A percentile compares a stretch with the other conserved stretches of the same genome.
phyloP scores from a whole-genome alignment of 2,329 filamentous ascomycete species.

The Fusarium temperatum region DNA sequence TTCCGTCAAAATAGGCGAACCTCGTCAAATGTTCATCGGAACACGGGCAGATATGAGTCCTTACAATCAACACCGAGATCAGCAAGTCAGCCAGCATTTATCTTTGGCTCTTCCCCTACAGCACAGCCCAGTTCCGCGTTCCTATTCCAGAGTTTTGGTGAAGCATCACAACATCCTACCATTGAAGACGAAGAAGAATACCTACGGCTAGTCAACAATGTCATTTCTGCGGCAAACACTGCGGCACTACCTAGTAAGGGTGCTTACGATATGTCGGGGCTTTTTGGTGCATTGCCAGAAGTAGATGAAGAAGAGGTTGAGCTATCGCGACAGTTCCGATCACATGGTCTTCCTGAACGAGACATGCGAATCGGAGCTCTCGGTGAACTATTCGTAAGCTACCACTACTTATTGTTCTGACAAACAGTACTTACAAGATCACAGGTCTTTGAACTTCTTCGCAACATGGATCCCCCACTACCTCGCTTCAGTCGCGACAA shows the following conservation, averaged over 20 bases:
- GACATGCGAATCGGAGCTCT: constrained; percentile 31
- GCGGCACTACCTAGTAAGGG: neutral
- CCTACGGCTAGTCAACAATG: constrained; percentile 4
- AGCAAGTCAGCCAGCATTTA: constrained; percentile 11
- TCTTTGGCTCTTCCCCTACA: constrained; percentile 28
- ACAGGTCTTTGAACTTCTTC: constrained; percentile 55
- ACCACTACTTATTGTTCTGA: neutral
- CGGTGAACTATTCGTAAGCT: constrained; percentile 33
- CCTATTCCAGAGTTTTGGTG: constrained; percentile 6
- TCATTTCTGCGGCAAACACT: constrained; percentile 1
- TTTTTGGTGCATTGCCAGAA: constrained; percentile 23
- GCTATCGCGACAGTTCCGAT: constrained; percentile 5
- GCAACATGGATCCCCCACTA: constrained; percentile 38
- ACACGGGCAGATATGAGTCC: neutral
- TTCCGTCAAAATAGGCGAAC: neutral
- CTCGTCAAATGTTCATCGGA: neutral
- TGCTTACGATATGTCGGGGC: neutral
- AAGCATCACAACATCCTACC: neutral
- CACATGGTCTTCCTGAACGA: constrained; percentile 5
- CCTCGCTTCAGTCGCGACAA: constrained; percentile 51
- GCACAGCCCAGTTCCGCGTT: constrained; percentile 11
- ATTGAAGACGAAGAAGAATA: constrained; percentile 24
- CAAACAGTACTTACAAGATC: fast-evolving
- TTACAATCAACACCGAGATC: neutral
- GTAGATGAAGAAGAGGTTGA: constrained; percentile 6